Base-by-base conservation (phyloP, 441 rosid genomes). In the Melastoma candidum region DNA sequence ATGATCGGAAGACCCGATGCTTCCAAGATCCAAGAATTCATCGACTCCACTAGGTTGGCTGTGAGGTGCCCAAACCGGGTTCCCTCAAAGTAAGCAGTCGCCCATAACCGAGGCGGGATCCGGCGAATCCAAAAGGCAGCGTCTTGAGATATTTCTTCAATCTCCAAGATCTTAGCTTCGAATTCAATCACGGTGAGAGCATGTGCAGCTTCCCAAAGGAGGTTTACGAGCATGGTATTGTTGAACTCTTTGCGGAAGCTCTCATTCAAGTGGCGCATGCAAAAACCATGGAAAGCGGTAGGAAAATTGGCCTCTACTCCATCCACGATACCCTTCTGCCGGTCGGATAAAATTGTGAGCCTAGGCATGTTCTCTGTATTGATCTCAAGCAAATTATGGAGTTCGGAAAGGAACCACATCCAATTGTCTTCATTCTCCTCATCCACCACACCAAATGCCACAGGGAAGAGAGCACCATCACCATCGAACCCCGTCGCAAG, bases 331-430 rank as follows among this genome's bases (percentile, higher is more conserved):
- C 87, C 96, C 52, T 79, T 82, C 26, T 87, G 95, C 63, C 97
- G 75, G 54, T 92, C 97, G 0, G 98, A 92, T 71, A 92, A 75
- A 59, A 92, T 92, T 11, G 95, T 87, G 61, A 92, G 90, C 71
- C 90, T 80, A 0, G 95, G 96, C 98, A 92, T 92, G 81, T 87
- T 92, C 77, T 92, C 97, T 0, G 95, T 79, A 56, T 92, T 92
- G 27, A 90, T 72, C 71, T 88, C 98, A 3, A 92, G 90, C 56
- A 87, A 85, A 51, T 71, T 87, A 65, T 84, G 96, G 63, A 92
- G 96, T 71, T 88, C 97, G 53, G 94, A 84, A 41, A 92, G 74
- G 74, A 92, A 92, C 98, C 98, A 92, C 97, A 88, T 88, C 97
- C 98, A 92, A 51, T 84, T 92, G 63, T 92, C 95, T 27, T 92